Conservation (phyloP, 768 basidiomycete species). For the Cyclocybe aegerita region DNA sequence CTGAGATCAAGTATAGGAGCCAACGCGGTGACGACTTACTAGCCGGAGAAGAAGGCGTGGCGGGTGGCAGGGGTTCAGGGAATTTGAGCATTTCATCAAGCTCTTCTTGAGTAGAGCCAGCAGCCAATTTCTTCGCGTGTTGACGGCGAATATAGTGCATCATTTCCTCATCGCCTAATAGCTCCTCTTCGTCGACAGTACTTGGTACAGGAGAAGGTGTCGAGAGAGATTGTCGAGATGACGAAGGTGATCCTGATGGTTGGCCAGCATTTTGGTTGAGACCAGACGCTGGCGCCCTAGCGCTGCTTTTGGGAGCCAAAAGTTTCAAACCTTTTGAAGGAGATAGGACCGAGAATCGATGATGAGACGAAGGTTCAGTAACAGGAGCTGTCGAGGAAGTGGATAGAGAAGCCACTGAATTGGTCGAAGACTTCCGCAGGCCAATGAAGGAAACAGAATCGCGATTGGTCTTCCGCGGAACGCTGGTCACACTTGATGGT, state of each 20-base stretch:
- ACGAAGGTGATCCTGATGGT: conserved; percentile 59
- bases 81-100: conserved; percentile 88
- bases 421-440: conserved; percentile 79
- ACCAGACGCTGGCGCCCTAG: conserved; percentile 54
- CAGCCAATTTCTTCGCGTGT: conserved; percentile 82
- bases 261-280: conserved; percentile 52
- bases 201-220: conserved; percentile 84
- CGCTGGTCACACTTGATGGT: conserved; percentile 42
- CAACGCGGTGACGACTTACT: conserved; percentile 45
- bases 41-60: conserved; percentile 60
- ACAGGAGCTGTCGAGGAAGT: conserved; percentile 43
- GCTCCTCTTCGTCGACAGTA: conserved; percentile 80
- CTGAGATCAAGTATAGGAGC: not conserved
- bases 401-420: conserved; percentile 71
- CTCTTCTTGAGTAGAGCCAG: conserved; percentile 82
- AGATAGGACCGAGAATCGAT: conserved; percentile 81
- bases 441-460: conserved; percentile 80
- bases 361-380: conserved; percentile 38
- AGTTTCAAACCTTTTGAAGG: conserved; percentile 84
- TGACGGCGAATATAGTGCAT: conserved; percentile 88
- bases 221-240: conserved; percentile 73
- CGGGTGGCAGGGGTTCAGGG: conserved; percentile 85
- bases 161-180: conserved; percentile 97
- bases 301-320: conserved; percentile 70
- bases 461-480: conserved; percentile 66